These are phyloP conservation scores for Meyerozyma guilliermondii DNA, from an alignment of 1,139 yeast genomes.

Conservation along the genomic window DNA sequence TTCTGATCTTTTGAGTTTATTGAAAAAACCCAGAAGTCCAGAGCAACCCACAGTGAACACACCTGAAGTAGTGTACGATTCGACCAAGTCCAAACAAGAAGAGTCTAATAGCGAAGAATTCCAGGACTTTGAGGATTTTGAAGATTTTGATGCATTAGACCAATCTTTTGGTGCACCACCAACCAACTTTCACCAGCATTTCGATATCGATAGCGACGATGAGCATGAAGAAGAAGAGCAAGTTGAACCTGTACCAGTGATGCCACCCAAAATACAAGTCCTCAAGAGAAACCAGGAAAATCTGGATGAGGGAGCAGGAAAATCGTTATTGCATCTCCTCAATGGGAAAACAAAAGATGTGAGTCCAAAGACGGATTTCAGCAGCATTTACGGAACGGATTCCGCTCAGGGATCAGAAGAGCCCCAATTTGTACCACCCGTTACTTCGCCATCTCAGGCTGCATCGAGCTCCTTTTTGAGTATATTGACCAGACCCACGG, in stretches of 20 bases:
- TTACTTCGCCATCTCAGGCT: background rate
- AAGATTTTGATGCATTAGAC: conserved; percentile 24
- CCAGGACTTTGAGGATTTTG: conserved; percentile 33
- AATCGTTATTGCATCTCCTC: background rate
- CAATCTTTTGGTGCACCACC: conserved; percentile 5
- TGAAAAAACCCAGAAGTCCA: conserved; percentile 9
- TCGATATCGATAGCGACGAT: background rate
- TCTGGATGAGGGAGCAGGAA: background rate
- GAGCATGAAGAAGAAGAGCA: background rate
- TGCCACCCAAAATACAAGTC: background rate
- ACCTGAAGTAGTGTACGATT: background rate
- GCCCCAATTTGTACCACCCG: background rate
- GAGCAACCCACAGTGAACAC: background rate
- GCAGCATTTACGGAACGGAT: background rate
- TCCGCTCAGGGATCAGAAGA: background rate
- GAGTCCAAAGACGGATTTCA: background rate
- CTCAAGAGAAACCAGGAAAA: background rate
- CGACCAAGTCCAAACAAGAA: conserved; percentile 4
- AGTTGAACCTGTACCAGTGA: background rate
- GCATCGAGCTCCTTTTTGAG: background rate
- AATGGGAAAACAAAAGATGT: background rate
- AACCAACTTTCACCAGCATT: background rate
- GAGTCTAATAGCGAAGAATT: conserved; percentile 10
- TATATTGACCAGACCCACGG: background rate
- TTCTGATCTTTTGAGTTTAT: conserved; percentile 14